Conservation (phyloP, 2,329 filamentous ascomycete species). For the Didymella pinodella region DNA sequence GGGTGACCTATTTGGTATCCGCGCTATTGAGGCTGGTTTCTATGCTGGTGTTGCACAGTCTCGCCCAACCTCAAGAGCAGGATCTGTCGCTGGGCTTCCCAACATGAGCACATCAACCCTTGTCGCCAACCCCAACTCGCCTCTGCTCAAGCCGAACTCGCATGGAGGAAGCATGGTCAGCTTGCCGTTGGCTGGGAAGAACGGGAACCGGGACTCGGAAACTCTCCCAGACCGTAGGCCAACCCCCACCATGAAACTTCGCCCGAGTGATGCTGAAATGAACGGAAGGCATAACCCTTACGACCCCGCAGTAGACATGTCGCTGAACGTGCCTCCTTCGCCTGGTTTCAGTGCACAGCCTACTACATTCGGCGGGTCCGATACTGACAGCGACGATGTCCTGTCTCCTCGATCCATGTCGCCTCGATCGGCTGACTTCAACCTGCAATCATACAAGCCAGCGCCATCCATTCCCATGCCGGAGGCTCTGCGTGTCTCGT, state of each 20-base stretch:
- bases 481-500: slow-evolving; percentile 35
- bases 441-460: slow-evolving; percentile 39
- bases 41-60: slow-evolving; percentile 52
- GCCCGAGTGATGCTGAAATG: slow-evolving; percentile 49
- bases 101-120: slow-evolving; percentile 48
- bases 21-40: slow-evolving; percentile 54
- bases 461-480: slow-evolving; percentile 38
- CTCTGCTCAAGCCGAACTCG: slow-evolving; percentile 43
- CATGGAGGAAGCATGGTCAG: slow-evolving; percentile 46
- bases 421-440: slow-evolving; percentile 33
- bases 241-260: slow-evolving; percentile 40
- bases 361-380: slow-evolving; percentile 41
- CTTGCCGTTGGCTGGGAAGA: slow-evolving; percentile 36
- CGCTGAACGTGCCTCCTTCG: slow-evolving; percentile 43
- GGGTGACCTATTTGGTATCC: slow-evolving; percentile 51
- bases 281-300: slow-evolving; percentile 46
- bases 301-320: slow-evolving; percentile 47
- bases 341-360: slow-evolving; percentile 36
- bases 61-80: slow-evolving; percentile 48
- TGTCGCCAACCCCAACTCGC: slow-evolving; percentile 43
- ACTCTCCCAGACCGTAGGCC: slow-evolving; percentile 29
- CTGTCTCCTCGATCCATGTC: slow-evolving; percentile 36
- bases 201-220: slow-evolving; percentile 32
- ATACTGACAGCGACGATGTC: slow-evolving; percentile 37
- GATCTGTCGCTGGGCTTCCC: slow-evolving; percentile 38